Evolutionary conservation across 1,139 yeast genomes (phyloP), one percentile per base, ranked within the genome.

Genomic region (Candida smagusa): DNA sequence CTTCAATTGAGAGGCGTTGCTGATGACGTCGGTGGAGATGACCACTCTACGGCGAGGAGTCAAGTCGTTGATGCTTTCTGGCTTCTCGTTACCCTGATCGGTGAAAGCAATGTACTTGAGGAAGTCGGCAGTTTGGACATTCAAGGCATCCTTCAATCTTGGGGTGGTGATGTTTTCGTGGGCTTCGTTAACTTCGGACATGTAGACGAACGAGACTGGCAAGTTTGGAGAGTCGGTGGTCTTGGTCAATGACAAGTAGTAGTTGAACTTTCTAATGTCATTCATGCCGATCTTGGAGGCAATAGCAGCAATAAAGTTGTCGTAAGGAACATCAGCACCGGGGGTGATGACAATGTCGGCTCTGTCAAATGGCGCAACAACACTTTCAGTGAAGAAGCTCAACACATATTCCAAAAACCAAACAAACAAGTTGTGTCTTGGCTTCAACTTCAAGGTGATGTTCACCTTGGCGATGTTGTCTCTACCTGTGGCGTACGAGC

Each of bases 401-500:
- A 83, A 50, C 33, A 74, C 51, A 44, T 64, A 54, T 62, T 85
- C 89, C 65, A 78, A 56, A 37, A 69, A 30, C 76, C 82, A 75
- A 49, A 85, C 69, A 47, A 87, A 68, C 29, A 84, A 52, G 62
- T 90, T 92, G 60, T 88, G 90, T 66, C 98, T 84, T 44, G 95
- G 81, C 47, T 78, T 70, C 61, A 89, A 72, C 42, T 72, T 76
- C 57, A 89, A 70, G 47, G 74, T 78, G 39, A 84, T 72, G 41
- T 75, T 65, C 41, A 88, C 67, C 44, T 77, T 73, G 45, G 79
- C 80, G 47, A 92, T 74, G 59, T 86, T 84, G 45, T 78, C 68
- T 59, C 98, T 81, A 46, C 98, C 98, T 40, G 95, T 76, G 32
- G 97, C 96, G 59, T 87, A 92, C 34, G 88, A 72, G 12, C 92